Evolutionary conservation across 495 filamentous ascomycete species (phyloP).

Genomic region (Hypoxylon trugodes): DNA sequence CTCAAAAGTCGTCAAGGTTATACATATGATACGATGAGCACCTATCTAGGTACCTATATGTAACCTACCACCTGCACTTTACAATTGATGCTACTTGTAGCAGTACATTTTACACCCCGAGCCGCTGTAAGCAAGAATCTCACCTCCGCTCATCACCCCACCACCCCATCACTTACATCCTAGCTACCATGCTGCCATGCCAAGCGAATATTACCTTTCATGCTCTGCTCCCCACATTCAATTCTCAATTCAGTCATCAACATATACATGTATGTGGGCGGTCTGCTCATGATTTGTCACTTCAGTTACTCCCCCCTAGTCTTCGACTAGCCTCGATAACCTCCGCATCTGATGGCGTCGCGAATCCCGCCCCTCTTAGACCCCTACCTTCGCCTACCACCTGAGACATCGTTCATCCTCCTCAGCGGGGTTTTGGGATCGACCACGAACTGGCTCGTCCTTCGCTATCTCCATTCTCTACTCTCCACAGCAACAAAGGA

Average conservation of each 20-base stretch:
- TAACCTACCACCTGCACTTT: too few relatives aligned
- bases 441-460: slow-evolving; percentile 76
- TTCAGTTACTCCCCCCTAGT: not conserved
- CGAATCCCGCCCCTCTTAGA: slow-evolving; percentile 71
- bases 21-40: not conserved
- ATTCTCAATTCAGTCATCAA: slow-evolving; percentile 5
- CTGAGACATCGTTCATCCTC: slow-evolving; percentile 67
- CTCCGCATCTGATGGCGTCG: slow-evolving; percentile 38
- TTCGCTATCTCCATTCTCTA: slow-evolving; percentile 68
- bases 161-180: too few relatives aligned
- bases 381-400: slow-evolving; percentile 63
- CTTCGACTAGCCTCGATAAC: not conserved
- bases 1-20: not conserved
- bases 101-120: too few relatives aligned
- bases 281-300: slow-evolving; percentile 1
- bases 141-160: too few relatives aligned
- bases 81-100: too few relatives aligned
- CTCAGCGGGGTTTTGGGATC: slow-evolving; percentile 77
- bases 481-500: slow-evolving; percentile 45
- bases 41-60: not conserved
- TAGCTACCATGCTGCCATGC: too few relatives aligned
- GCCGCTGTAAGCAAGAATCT: too few relatives aligned
- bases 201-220: too few relatives aligned
- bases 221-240: not conserved
- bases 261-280: not conserved